Conservation (phyloP, 2,329 filamentous ascomycete genomes). For the Penicillium janthinellum region DNA sequence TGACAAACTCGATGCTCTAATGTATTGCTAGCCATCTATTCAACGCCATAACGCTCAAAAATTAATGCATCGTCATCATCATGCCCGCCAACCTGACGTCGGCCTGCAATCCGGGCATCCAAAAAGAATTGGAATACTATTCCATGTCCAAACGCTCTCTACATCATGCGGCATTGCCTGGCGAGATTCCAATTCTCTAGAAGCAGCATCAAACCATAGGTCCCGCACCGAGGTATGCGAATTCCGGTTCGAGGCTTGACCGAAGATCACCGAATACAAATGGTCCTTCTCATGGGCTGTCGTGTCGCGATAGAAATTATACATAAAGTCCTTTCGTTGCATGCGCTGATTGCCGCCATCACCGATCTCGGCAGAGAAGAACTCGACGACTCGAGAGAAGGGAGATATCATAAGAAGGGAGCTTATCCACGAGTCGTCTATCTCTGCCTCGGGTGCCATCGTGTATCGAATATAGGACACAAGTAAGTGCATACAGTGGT, state of each 20-base stretch:
- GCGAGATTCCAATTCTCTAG: slow-evolving; percentile 33
- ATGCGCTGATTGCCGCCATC: slow-evolving; percentile 43
- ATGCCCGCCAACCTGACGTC: slow-evolving; percentile 36
- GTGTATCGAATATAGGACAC: slow-evolving; percentile 43
- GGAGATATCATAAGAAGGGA: slow-evolving; percentile 44
- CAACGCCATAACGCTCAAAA: slow-evolving; percentile 20
- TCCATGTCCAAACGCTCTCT: slow-evolving; percentile 38
- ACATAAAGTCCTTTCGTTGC: slow-evolving; percentile 48
- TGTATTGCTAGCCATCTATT: slow-evolving; percentile 5
- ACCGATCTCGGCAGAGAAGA: slow-evolving; percentile 48
- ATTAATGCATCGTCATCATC: slow-evolving; percentile 12
- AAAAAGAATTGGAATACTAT: slow-evolving; percentile 39
- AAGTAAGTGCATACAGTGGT: slow-evolving; percentile 46
- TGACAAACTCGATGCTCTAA: neutral
- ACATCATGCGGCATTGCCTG: slow-evolving; percentile 36
- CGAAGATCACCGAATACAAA: slow-evolving; percentile 42
- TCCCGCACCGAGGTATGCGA: slow-evolving; percentile 38
- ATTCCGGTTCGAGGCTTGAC: slow-evolving; percentile 30
- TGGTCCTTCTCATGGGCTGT: slow-evolving; percentile 40
- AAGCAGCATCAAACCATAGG: slow-evolving; percentile 45
- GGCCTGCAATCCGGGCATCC: slow-evolving; percentile 38
- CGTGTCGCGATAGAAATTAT: slow-evolving; percentile 46
- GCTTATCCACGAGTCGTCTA: slow-evolving; percentile 44
- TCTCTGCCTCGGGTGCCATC: slow-evolving; percentile 36
- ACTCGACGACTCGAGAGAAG: slow-evolving; percentile 44